A percentile compares a stretch with the other conserved stretches of the same genome.
phyloP scores from a whole-genome alignment of 148 eudicot species.

The Rhododendron simsii region DNA sequence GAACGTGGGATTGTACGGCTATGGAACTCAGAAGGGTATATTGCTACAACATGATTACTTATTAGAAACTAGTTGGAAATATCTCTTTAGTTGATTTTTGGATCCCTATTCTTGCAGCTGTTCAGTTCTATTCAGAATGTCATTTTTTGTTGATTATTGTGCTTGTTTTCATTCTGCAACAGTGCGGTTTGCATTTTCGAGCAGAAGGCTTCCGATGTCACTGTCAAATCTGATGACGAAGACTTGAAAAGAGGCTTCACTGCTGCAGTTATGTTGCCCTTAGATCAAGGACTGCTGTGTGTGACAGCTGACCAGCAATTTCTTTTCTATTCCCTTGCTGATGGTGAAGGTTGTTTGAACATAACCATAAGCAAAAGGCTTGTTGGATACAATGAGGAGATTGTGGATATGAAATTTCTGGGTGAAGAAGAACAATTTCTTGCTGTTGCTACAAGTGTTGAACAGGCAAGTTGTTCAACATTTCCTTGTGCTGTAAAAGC shows the following conservation, averaged over 20 bases:
- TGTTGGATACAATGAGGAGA: slow-evolving; percentile 88
- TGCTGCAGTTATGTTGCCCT: slow-evolving; percentile 80
- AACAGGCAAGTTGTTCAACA: slow-evolving; percentile 49
- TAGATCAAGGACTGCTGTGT: slow-evolving; percentile 71
- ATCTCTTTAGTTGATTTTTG: not conserved
- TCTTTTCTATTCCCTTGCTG: slow-evolving; percentile 56
- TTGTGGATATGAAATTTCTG: slow-evolving; percentile 89
- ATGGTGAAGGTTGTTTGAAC: slow-evolving; percentile 45
- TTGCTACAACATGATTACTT: slow-evolving; percentile 10
- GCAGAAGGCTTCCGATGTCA: slow-evolving; percentile 83
- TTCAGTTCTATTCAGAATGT: not conserved
- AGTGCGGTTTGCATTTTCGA: slow-evolving; percentile 74
- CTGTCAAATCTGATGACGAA: slow-evolving; percentile 56
- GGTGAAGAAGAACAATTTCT: slow-evolving; percentile 90
- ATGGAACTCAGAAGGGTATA: slow-evolving; percentile 86
- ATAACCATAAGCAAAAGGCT: slow-evolving; percentile 62
- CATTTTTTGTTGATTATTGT: not conserved
- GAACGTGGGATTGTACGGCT: slow-evolving; percentile 92
- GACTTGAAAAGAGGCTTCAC: slow-evolving; percentile 78
- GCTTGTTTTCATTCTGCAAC: slow-evolving; percentile 30
- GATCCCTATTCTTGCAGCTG: slow-evolving; percentile 1
- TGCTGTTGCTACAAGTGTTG: slow-evolving; percentile 94
- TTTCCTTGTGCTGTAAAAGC: not conserved
- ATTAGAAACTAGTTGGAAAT: not conserved
- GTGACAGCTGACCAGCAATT: slow-evolving; percentile 93